Percentiles rank a stretch among this genome's conserved stretches.
Conservation (phyloP, 345 rosid genomes). For the Populus alba region DNA sequence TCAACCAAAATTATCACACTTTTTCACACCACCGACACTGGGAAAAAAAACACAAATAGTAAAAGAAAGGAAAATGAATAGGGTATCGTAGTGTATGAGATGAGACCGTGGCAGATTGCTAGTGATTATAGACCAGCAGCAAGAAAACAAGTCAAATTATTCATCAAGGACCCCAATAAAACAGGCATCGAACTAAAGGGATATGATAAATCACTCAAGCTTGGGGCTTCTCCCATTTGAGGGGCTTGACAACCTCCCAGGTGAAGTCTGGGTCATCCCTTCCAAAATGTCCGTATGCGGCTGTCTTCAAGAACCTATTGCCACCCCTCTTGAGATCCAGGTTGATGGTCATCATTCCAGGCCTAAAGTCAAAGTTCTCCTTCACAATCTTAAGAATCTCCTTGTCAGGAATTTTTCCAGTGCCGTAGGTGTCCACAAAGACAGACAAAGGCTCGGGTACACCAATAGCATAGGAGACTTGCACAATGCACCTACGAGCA, state of each 20-base stretch:
- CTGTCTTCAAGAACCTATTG: constrained; percentile 52
- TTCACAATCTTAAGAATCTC: constrained; percentile 35
- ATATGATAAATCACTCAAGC: constrained; percentile 16
- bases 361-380: constrained; percentile 43
- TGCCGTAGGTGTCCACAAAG: constrained; percentile 35
- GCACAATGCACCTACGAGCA: constrained; percentile 39
- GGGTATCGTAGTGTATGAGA: constrained; percentile 3
- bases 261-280: constrained; percentile 57
- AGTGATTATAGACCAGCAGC: constrained; percentile 15
- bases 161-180: constrained; percentile 11
- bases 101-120: constrained; percentile 8
- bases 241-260: constrained; percentile 55
- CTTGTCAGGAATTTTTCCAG: constrained; percentile 38
- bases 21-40: constrained; percentile 9
- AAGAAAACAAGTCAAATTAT: constrained; percentile 24
- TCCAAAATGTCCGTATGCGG: constrained; percentile 55
- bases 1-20: constrained; percentile 22
- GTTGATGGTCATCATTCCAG: constrained; percentile 53
- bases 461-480: constrained; percentile 38
- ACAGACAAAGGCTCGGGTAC: constrained; percentile 39
- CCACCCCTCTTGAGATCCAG: constrained; percentile 55
- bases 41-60: not conserved
- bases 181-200: not conserved
- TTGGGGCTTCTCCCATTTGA: constrained; percentile 37
- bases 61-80: constrained; percentile 20